Base-by-base conservation (phyloP, 2,329 filamentous ascomycete genomes). In the Dactylellina leptospora region DNA sequence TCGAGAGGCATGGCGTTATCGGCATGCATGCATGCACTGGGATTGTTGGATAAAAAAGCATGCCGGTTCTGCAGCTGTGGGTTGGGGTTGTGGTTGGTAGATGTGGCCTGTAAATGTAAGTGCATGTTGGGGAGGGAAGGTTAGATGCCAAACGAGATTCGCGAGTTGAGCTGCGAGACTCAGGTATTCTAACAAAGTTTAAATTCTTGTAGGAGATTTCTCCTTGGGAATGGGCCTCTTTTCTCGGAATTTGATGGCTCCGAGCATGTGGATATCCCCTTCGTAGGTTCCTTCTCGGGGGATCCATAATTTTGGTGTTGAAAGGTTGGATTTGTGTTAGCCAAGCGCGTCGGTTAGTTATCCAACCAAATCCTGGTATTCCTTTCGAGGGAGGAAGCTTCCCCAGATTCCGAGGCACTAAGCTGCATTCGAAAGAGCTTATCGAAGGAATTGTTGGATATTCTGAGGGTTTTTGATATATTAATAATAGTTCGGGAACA, bases 1-100 rank as follows among this genome's bases (percentile, higher is more conserved):
- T 30, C 28, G 51, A 53, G 33, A 64, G 44, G 59, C 68, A 72
- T 72, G 59, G 68, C 61, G 59, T 72, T 72, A 59, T 72, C 68
- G 59, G 51, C 59, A 54, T 72, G 68, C 68, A 72, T 72, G 59
- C 59, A 64, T 38, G 42, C 55, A 11, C 36, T 59, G 60, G 53
- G 68, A 59, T 60, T 72, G 68, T 60, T 72, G 68, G 68, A 72
- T 72, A 72, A 72, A 64, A 48, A 59, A 36, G 18, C 36, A 51
- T 53, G 51, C 51, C 61, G 44, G 51, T 48, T 66, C 51, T 44
- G 61, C 51, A 64, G 36, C 42, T 44, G 42, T 58, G 45, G 62
- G 62, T 53, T 59, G 30, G 23, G 8, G 16, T 16, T 45, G 18
- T n/a, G n/a, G n/a, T n/a, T n/a, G n/a, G n/a, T n/a, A n/a, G n/a